Evolutionary conservation across 202 grass and related monocot species (phyloP), one percentile per base, ranked within the genome.

Genomic region (Zoysia matrella): DNA sequence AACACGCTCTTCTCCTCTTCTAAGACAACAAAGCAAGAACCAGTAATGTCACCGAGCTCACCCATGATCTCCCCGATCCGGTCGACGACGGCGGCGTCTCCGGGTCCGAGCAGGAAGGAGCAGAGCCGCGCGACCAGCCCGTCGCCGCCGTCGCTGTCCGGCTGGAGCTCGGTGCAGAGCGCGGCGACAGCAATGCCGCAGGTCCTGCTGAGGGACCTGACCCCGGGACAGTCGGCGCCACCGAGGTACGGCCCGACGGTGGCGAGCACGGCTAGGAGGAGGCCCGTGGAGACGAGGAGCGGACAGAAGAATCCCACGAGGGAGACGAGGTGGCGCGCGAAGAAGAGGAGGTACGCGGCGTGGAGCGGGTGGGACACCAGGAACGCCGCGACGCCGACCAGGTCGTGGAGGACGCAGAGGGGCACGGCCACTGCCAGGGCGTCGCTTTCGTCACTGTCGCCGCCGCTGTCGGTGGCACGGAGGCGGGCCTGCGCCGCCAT

Each of bases 211-310:
- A 95, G 84, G 22, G 71, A 91, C 14, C 82, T 52, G 44, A 11
- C 60, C 50, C 80, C 85, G 4, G 14, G 57, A 78, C 45, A n/a
- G 8, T 72, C 65, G 39, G 77, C 30, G 2, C 43, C 71, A 13
- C 18, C 71, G 46, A 47, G 9, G 69, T 86, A 89, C 12, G 95
- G 88, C 5, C 69, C 84, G 52, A 72, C 46, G 53, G 92, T 95
- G 56, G 80, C 50, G 66, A 98, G 80, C 52, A 81, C 84, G 56
- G 86, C 49, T 7, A 98, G 77, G 57, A 94, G 87, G 55, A 95
- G 82, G 8, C 87, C 47, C 6, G 95, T 98, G 73, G 95, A 95
- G 44, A 73, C 45, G 69, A 98, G 92, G 60, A 98, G 92, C 3
- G 92, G 92, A 11, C 43, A 87, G 83, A 98, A 87, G 80, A 95